Base-by-base conservation (phyloP, 169 alveolate species). In the Eimeria mitis region DNA sequence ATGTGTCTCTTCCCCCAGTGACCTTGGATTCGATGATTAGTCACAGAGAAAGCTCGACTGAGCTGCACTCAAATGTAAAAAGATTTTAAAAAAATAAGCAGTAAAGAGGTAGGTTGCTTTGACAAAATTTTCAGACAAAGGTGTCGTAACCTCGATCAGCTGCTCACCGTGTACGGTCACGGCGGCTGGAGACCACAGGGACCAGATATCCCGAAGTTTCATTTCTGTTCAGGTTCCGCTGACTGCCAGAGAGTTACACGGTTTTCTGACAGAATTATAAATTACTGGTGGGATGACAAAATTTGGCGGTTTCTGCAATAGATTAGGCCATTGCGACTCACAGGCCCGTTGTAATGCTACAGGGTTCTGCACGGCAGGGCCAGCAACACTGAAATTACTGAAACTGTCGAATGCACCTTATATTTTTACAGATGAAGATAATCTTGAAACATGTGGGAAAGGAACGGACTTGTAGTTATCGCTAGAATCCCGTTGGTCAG, bases 131-230 rank as follows among this genome's bases (percentile, higher is more conserved):
- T 7, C 79, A 11, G 11, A 34, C 49, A 31, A 16, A 19, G 9
- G 79, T n/a, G 52, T 70, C n/a, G 79, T 31, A 70, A 70, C 52
- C 11, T 70, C 47, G 79, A 70, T 11, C 52, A 52, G 49, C 47
- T 70, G 79, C 79, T 70, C 79, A 70, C 52, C 16, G 79, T 37
- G 79, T 34, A 13, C 52, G 11, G 79, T 19, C 28, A 28, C 78
- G 47, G 47, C 25, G 49, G 79, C 79, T 70, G 79, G n/a, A 13
- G 79, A 70, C 79, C 79, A 37, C 25, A n/a, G 79, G 79, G 79
- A 70, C 49, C 79, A 70, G 79, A 37, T 5, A 37, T 37, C 79
- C 1, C 1, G 28, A 16, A 34, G n/a, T 70, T 65, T 31, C 28
- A 37, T 37, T 16, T 34, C 49, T 25, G 11, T 28, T 19, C 52